Percentiles rank a stretch among this genome's conserved stretches.
These are phyloP conservation scores for Penicillium longicatenatum DNA, from an alignment of 495 filamentous ascomycete genomes.

Conservation along the genomic window DNA sequence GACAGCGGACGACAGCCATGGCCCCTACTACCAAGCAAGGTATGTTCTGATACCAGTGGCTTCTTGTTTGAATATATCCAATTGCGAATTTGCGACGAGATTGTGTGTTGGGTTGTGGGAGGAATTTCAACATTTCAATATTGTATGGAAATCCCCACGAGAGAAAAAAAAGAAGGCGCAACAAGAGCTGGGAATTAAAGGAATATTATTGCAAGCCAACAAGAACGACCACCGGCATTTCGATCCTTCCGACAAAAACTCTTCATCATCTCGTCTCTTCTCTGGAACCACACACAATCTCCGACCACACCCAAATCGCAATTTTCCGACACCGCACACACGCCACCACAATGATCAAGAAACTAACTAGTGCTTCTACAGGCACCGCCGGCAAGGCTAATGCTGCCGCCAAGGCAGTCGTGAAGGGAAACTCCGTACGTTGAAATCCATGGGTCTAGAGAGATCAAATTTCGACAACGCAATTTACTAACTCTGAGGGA, in stretches of 20 bases:
- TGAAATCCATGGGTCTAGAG: background rate
- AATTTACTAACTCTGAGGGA: constrained; percentile 11
- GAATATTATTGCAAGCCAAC: background rate
- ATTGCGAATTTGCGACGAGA: constrained; percentile 35
- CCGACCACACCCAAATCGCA: constrained; percentile 14
- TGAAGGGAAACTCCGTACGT: constrained; percentile 75
- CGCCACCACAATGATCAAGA: background rate
- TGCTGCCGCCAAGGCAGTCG: constrained; percentile 89
- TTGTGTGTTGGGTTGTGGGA: constrained; percentile 15
- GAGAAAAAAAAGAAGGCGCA: constrained; percentile 8
- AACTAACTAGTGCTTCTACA: constrained; percentile 39
- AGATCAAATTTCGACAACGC: background rate
- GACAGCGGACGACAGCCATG: constrained; percentile 64
- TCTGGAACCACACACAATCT: constrained; percentile 7
- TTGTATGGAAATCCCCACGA: constrained; percentile 14
- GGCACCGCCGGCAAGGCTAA: constrained; percentile 75
- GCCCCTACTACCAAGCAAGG: constrained; percentile 78
- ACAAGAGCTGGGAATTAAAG: constrained; percentile 3
- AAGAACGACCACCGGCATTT: background rate
- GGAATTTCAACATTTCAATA: constrained; percentile 9
- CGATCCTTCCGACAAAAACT: background rate
- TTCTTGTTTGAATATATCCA: constrained; percentile 10
- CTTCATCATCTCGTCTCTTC: background rate
- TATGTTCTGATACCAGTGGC: constrained; percentile 39
- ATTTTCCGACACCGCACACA: constrained; percentile 10